Evolutionary conservation across 768 basidiomycete genomes (phyloP), one percentile per base, ranked within the genome.

Genomic region (Lactarius akahatsu): DNA sequence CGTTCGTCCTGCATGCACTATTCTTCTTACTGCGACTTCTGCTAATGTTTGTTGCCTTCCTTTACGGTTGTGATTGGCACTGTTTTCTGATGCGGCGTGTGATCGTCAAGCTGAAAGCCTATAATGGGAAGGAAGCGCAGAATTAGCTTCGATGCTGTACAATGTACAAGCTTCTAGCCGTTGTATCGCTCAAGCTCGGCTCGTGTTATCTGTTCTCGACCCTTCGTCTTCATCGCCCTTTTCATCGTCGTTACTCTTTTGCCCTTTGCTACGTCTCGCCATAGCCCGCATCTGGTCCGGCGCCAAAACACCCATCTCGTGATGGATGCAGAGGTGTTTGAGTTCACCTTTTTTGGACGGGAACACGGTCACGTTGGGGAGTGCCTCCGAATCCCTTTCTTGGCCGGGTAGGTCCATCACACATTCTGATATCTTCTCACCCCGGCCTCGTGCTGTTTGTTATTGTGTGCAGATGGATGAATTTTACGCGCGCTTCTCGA

Each of bases 1-100:
- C 32, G 16, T 11, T 41, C 30, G 8, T 13, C 16, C 13, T 38
- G 5, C 26, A 40, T 40, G 4, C 38, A 15, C 4, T 34, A 55
- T 58, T 64, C 41, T 41, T 59, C 59, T 40, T 15, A 61, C 59
- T 15, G 30, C 59, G 41, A 34, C 23, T 18, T 23, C 60, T 61
- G 26, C 56, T 47, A 56, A 41, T 23, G 13, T 59, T 32, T 36
- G 20, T 58, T 34, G 18, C 16, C 54, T 23, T 20, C 32, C 54
- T 34, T 52, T 40, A n/a, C 23, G 36, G 50, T 62, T 45, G 16
- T 57, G 50, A 52, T 52, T 52, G 26, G 28, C 28, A 50, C 20
- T 18, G 23, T 34, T 47, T 15, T 65, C 59, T 57, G 65, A 57
- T 66, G 43, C 20, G 28, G 34, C 28, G 16, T 9, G 32, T 41